Evolutionary conservation across 75 land plant species (phyloP), one percentile per base, ranked within the genome.

Genomic region (Gnetum montanum): DNA sequence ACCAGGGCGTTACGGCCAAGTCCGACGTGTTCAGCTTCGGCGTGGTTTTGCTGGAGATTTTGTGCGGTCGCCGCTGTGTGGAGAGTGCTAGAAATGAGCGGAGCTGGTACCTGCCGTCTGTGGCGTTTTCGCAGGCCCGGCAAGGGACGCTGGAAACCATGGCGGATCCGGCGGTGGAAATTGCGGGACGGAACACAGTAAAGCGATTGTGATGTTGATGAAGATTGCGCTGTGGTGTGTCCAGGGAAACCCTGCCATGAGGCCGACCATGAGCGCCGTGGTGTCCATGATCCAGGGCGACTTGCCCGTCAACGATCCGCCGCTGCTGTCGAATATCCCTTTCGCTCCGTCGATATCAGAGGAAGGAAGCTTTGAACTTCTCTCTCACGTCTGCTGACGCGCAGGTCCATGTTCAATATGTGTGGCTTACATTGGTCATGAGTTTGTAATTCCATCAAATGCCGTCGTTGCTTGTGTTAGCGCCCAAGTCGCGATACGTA

Each of bases 11-110:
- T 23, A 66, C 88, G 1, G 76, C 75, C 37, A 79, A 76, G 65
- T 68, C 68, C n/a, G 88, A 84, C 59, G 52, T 84, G 12, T 84
- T 76, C 65, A 84, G 88, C 57, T 84, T 54, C 30, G 88, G 88
- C 15, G 79, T 84, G 74, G 88, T 84, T 8, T 55, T 84, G 23
- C 49, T 84, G 28, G 88, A 84, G 62, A 19, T 84, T 10, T 36
- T 79, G 20, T 66, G 80, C 2, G 88, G 88, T 2, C 22, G 72
- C 28, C 59, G 69, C 29, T 75, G 70, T 35, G 59, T 81, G 0
- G n/a, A 27, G 6, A 10, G 53, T 18, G 30, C 67, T 22, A 40
- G 40, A 34, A 27, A 66, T 2, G 54, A 61, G 43, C 22, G 30
- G 8, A 62, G 63, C 8, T 57, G 69, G 22, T 79, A 71, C 50